A percentile compares a stretch with the other conserved stretches of the same genome.
Evolutionary conservation across 1,284 basidiomycete genomes (phyloP).

Genomic region (Wolfiporia cocos): DNA sequence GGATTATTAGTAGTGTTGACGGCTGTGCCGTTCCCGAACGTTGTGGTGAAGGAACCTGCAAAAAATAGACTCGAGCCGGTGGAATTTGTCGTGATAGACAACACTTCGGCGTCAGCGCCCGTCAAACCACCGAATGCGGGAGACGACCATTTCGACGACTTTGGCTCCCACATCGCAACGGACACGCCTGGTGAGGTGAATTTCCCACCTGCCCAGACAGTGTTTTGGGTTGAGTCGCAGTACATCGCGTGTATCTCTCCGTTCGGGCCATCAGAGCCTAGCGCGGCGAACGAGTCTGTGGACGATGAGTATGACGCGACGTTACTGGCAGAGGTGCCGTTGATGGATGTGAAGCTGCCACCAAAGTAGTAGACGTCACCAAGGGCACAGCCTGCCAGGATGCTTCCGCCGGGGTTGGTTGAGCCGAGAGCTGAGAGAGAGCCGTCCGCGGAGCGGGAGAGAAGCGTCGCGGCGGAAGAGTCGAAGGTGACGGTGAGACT

Average conservation of each 20-base stretch:
- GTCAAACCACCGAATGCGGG: slow-evolving; percentile 81
- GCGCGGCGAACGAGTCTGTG: slow-evolving; percentile 49
- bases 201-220: slow-evolving; percentile 83
- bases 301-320: slow-evolving; percentile 69
- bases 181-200: slow-evolving; percentile 71
- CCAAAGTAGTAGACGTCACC: slow-evolving; percentile 65
- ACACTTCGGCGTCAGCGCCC: slow-evolving; percentile 64
- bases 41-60: slow-evolving; percentile 79
- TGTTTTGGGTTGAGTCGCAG: slow-evolving; percentile 69
- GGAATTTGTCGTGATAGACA: slow-evolving; percentile 71
- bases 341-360: slow-evolving; percentile 71
- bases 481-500: slow-evolving; percentile 51
- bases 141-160: slow-evolving; percentile 62
- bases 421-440: slow-evolving; percentile 58
- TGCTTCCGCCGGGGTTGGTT: slow-evolving; percentile 65
- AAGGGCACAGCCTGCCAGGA: slow-evolving; percentile 61
- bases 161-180: slow-evolving; percentile 76
- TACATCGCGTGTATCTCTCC: slow-evolving; percentile 74
- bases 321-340: slow-evolving; percentile 51
- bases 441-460: slow-evolving; percentile 60
- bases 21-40: slow-evolving; percentile 53
- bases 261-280: slow-evolving; percentile 59
- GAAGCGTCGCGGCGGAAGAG: slow-evolving; percentile 60
- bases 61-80: slow-evolving; percentile 79
- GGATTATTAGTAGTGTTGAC: slow-evolving; percentile 67